phyloP scores from a whole-genome alignment of 2,329 filamentous ascomycete species.

The Amylocarpus encephaloides region DNA sequence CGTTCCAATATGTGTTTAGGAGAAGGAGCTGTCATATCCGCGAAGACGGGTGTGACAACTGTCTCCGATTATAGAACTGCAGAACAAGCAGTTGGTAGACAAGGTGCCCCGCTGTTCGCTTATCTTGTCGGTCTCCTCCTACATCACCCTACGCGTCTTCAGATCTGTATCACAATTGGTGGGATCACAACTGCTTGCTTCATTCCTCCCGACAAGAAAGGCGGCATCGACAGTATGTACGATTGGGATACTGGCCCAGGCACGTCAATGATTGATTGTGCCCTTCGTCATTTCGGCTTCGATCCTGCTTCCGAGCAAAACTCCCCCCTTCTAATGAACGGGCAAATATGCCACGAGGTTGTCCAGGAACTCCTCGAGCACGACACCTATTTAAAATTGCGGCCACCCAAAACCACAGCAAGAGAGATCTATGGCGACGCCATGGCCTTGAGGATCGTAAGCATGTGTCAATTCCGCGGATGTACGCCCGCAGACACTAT shows the following conservation, averaged over 20 bases:
- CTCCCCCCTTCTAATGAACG: conserved; percentile 17
- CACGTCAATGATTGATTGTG: conserved; percentile 28
- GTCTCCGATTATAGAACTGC: conserved; percentile 31
- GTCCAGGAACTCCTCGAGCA: conserved; percentile 27
- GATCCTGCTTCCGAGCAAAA: conserved; percentile 26
- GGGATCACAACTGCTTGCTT: conserved; percentile 30
- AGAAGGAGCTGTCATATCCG: conserved; percentile 31
- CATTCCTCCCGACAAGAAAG: conserved; percentile 28
- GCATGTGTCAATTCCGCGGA: conserved; percentile 24
- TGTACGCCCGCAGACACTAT: conserved; percentile 28
- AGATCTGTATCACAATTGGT: conserved; percentile 30
- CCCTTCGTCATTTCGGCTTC: conserved; percentile 27
- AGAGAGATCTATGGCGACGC: conserved; percentile 30
- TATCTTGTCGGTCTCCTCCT: conserved; percentile 29
- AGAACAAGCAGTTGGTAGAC: conserved; percentile 31
- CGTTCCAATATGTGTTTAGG: conserved; percentile 31
- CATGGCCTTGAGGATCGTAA: conserved; percentile 27
- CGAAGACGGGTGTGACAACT: conserved; percentile 31
- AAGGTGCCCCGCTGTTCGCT: conserved; percentile 30
- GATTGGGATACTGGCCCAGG: conserved; percentile 32
- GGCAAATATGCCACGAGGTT: conserved; percentile 28
- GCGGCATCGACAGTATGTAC: conserved; percentile 31
- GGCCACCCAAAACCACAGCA: conserved; percentile 30
- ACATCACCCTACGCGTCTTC: conserved; percentile 28
- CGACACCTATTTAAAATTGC: conserved; percentile 23